Base-by-base conservation (phyloP, 305 asterid genomes). In the Fraxinus latifolia region DNA sequence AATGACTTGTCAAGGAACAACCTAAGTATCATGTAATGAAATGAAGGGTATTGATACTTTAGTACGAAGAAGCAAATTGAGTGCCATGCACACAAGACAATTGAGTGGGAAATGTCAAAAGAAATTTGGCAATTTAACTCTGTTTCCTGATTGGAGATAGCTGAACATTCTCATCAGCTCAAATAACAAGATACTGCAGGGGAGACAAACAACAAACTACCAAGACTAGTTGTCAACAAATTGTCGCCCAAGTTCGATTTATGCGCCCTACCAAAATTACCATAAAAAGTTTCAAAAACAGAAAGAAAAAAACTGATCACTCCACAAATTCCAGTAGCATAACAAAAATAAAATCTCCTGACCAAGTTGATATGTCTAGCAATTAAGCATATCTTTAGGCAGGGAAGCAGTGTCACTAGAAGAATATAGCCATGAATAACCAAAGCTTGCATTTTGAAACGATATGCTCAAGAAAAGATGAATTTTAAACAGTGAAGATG, bases 371-470 rank as follows among this genome's bases (percentile, higher is more conserved):
- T 1, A 65, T 23, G 72, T 3, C 32, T 7, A 25, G 7, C 3
- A 65, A 65, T 25, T 65, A 23, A 71, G 55, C 36, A 79, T 55
- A 83, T 83, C 86, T 83, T 0, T 53, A 74, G 42, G 44, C 25
- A n/a, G 7, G 33, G 5, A 27, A 5, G 84, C 33, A 39, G 25
- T 17, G 44, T 37, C 75, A 34, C 0, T 4, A 23, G 79, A 55
- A 34, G 88, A 62, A 32, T 27, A 62, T 32, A 39, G 79, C 80
- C 31, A 0, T 7, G 31, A 7, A 23, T 8, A 21, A 14, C 58
- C 58, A 14, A 47, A 47, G 17, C 19, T 47, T 12, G 58, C 7
- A 47, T 14, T 47, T 47, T 47, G 58, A 47, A 3, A 47, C 1
- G 58, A 14, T 14, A 47, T 3, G 19, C 19, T 3, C 1, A 47